Evolutionary conservation across 805 yeast genomes (phyloP), one percentile per base, ranked within the genome.

Genomic region (Sugiyamaella boreocaroliniensis): DNA sequence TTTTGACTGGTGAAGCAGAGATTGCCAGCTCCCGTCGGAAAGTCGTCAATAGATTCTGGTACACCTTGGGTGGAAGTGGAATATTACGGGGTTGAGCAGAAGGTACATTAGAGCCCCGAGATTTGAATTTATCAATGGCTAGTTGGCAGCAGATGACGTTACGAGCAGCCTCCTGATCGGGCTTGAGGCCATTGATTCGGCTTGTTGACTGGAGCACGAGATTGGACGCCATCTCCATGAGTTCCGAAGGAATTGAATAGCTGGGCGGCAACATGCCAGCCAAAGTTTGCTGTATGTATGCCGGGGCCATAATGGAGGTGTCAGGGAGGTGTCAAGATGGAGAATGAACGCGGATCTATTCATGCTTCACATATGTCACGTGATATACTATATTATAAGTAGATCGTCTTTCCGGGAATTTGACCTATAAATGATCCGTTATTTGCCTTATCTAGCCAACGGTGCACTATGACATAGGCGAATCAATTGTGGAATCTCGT

Each of bases 161-260:
- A 22, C 64, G 48, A 4, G 63, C 64, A 2, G 60, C 52, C 18
- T 60, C 62, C 47, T 61, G 64, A 10, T 51, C 55, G 4, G 65
- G 62, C 40, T 50, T 53, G 47, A 62, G 45, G 15, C 45, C 47
- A 2, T 40, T 16, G 29, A 59, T 47, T 26, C 52, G 51, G 19
- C 40, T 20, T 40, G 26, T 40, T 8, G 62, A 59, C 20, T 59
- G 60, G n/a, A 51, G 37, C 20, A 32, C 45, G 29, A 54, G 40
- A 12, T 26, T 45, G 8, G 43, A 29, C 2, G 59, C 52, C 7
- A 45, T 43, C 2, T 47, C 40, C 5, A 49, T 29, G 22, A 58
- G 51, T n/a, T 51, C 51, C 14, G 34, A 41, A 11, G 58, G 57
- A 18, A 55, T 18, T 10, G 45, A 32, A 7, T 18, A 12, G 26